Base-by-base conservation (phyloP, 345 rosid species). In the Ceriops decandra region DNA sequence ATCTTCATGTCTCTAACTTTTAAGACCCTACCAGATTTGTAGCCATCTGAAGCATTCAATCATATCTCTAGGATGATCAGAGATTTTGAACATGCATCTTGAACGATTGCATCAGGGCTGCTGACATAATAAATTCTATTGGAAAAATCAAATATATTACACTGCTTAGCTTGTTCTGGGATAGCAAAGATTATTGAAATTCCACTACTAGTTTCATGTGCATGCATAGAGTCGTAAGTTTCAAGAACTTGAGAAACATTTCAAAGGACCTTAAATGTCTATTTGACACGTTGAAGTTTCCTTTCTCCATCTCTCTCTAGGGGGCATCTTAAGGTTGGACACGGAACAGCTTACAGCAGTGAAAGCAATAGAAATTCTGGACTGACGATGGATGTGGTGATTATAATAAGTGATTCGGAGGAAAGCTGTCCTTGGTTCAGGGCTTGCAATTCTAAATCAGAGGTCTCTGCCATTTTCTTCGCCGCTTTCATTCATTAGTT, bases 241-340 rank as follows among this genome's bases (percentile, higher is more conserved):
- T 21, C 42, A 47, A 30, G 72, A 27, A 20, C 68, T 57, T 60
- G 63, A 38, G 66, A 68, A 36, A 27, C 53, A 27, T n/a, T 19
- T 32, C 20, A 20, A 33, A 26, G 58, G 19, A 27, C 64, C 63
- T 22, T 52, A 46, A 60, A 56, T 10, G 58, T 21, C 11, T 60
- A 21, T 69, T 56, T 62, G 53, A 64, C 15, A 72, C 54, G 30
- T 57, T 27, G 52, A 26, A 69, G 57, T 62, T 51, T 64, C 57
- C 38, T 76, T 51, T 71, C 58, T 35, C 35, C 58, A 19, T 64
- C 15, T 73, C 67, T 81, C 75, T 58, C 53, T 51, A 95, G 97
- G 83, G 88, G 81, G 62, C 66, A 79, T 81, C 89, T 87, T 52
- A 91, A 87, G 84, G 70, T 82, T 72, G 96, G 99, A 66, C 80